Base-by-base conservation (phyloP, 257 asterid genomes). In the Ballota nigra region DNA sequence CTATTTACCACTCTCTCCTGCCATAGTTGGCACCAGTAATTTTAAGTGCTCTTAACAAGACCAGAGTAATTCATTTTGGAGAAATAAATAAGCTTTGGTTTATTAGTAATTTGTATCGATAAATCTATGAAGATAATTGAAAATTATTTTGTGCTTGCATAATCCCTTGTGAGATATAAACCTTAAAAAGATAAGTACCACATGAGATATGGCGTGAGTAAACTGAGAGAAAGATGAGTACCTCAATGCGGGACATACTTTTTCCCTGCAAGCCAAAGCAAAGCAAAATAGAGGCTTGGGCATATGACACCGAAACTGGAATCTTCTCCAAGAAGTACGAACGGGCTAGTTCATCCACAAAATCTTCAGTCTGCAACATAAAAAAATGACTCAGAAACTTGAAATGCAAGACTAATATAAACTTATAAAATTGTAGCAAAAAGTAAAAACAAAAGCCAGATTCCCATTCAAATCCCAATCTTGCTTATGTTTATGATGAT, bases 261-360 rank as follows among this genome's bases (percentile, higher is more conserved):
- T 92, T 89, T 66, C 83, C 82, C 85, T 92, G 99, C 89, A 95
- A 76, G 52, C 97, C 98, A 59, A 82, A 79, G 86, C 94, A 89
- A 70, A 95, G 97, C 83, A 95, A 80, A 70, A 95, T 86, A 63
- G 99, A 95, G 72, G 97, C 92, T 75, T 92, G 96, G 51, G 82
- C 81, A 84, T 81, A 82, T 13, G 98, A 89, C 11, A 89, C 45
- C n/a, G 92, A 56, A 77, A 88, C 93, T 26, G 97, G 98, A 76
- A 95, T 83, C 85, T 86, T 86, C 82, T 80, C 95, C 85, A 81
- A 74, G 79, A 92, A 92, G 82, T 84, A 95, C 24, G 74, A 73
- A 41, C 83, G 84, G 16, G 91, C 89, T 69, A 89, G 94, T 66
- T 85, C 87, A 62, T 82, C 86, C 69, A 79, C 83, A 79, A 88